These are phyloP conservation scores for Backusella luteola DNA, from an alignment of 192 early-diverging fungal genomes.

Conservation along the genomic window DNA sequence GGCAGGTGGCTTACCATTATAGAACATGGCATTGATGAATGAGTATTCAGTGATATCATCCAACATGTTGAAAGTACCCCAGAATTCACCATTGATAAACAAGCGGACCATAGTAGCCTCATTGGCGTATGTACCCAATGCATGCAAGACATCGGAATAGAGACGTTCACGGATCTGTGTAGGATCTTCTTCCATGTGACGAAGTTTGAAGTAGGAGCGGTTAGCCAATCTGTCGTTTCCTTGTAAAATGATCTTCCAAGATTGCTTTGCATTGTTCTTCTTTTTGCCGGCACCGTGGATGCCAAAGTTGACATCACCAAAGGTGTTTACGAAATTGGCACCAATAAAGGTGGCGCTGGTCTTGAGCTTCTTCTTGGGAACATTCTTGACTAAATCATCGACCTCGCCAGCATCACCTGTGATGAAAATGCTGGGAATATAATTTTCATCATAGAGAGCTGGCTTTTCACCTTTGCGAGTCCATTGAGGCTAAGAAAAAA, in stretches of 20 bases:
- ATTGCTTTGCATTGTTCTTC: constrained; percentile 53
- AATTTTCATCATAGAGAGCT: constrained; percentile 41
- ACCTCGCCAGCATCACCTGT: constrained; percentile 25
- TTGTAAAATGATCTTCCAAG: constrained; percentile 38
- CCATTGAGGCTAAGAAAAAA: constrained; percentile 31
- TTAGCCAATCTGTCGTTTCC: constrained; percentile 20
- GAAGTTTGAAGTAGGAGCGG: constrained; percentile 46
- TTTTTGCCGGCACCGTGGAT: constrained; percentile 48
- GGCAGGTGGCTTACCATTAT: constrained; percentile 31
- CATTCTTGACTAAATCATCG: constrained; percentile 25
- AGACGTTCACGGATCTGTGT: constrained; percentile 54
- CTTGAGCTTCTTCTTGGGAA: constrained; percentile 2
- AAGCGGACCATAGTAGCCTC: constrained; percentile 46
- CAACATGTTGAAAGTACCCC: constrained; percentile 49
- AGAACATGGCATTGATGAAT: constrained; percentile 41
- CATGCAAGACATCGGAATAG: constrained; percentile 43
- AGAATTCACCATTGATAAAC: constrained; percentile 43
- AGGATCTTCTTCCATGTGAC: constrained; percentile 50
- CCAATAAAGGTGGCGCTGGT: constrained; percentile 38
- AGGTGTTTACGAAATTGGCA: constrained; percentile 36
- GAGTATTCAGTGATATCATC: constrained; percentile 47
- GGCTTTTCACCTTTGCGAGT: constrained; percentile 33
- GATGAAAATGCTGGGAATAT: constrained; percentile 46
- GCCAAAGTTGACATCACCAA: constrained; percentile 36
- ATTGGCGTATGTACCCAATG: constrained; percentile 43